Evolutionary conservation across 73 alveolate genomes (phyloP), one percentile per base, ranked within the genome.

Genomic region (Urostyla sp.): DNA sequence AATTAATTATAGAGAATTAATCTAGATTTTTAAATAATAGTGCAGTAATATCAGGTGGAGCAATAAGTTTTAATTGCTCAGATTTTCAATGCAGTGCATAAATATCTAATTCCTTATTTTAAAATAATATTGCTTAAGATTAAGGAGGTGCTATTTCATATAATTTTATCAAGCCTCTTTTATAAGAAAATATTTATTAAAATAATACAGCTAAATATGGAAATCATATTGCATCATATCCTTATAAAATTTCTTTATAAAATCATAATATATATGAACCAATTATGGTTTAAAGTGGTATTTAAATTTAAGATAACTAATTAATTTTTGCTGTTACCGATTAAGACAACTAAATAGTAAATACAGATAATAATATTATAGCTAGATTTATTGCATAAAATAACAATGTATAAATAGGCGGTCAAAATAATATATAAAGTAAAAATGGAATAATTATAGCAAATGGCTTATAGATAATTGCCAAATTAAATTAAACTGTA

Each of bases 81-180:
- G n/a, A n/a, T n/a, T n/a, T n/a, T n/a, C 23, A 50, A 6, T 15
- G 24, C 6, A 8, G 24, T 5, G 23, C 11, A 18, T 27, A 18
- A 15, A 50, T 50, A 8, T 5, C 6, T 7, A 7, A 5, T 16
- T 50, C 61, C 8, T 18, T 18, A 15, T 50, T 50, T 50, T 18
- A 18, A 13, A 50, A 5, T 7, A 50, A 50, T 16, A 18, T 5
- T 8, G 61, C 61, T 18, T 5, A 8, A 18, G n/a, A 7, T 8
- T 18, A 50, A 50, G 61, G 61, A 7, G 61, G 61, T 7, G 61
- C 61, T 7, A 50, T 50, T 15, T 18, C n/a, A 18, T 50, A 50
- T 16, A 50, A 50, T 15, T 50, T 5, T 7, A 15, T 50, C 6
- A 50, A 16, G 23, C 61, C 61, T 8, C 23, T 18, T 18, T 18